phyloP scores from a whole-genome alignment of 2,329 filamentous ascomycete species.

The Pseudogymnoascus sp. region DNA sequence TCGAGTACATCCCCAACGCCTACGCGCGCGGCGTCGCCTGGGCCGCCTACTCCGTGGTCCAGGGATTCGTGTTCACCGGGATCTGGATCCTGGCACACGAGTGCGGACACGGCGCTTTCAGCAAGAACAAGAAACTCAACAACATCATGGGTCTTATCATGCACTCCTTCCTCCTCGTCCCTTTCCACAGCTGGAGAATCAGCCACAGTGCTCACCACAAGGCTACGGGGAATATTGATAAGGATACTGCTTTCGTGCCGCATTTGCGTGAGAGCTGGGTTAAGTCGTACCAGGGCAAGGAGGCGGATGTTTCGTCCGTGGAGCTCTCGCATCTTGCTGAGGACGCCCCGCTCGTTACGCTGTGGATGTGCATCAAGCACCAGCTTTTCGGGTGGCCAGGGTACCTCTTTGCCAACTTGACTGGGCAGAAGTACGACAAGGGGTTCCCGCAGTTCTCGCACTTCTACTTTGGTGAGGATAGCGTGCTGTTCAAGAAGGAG shows the following conservation, averaged over 20 bases:
- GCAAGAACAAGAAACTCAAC: constrained; percentile 47
- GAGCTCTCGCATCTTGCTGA: constrained; percentile 43
- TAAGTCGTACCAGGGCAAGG: constrained; percentile 11
- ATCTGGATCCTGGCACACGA: constrained; percentile 67
- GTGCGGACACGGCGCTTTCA: constrained; percentile 62
- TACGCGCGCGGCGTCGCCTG: constrained; percentile 42
- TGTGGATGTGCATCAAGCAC: constrained; percentile 48
- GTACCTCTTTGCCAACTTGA: constrained; percentile 51
- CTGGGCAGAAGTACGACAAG: constrained; percentile 12
- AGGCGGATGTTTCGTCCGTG: constrained; percentile 11
- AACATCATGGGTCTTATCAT: constrained; percentile 53
- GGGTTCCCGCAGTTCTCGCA: constrained; percentile 33
- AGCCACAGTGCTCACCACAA: constrained; percentile 62
- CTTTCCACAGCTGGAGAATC: constrained; percentile 66
- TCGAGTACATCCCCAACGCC: constrained; percentile 41
- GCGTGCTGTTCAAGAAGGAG: constrained; percentile 49
- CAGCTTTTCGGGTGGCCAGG: constrained; percentile 56
- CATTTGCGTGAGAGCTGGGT: constrained; percentile 30
- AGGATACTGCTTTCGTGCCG: constrained; percentile 58
- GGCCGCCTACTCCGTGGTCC: constrained; percentile 52
- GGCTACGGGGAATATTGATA: constrained; percentile 58
- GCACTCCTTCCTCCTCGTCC: constrained; percentile 59
- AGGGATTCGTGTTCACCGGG: constrained; percentile 59
- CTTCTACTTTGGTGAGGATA: constrained; percentile 52
- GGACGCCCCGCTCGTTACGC: constrained; percentile 51